Percentiles rank a stretch among this genome's conserved stretches.
Evolutionary conservation across 2,329 filamentous ascomycete genomes (phyloP).

Genomic region (Nemania sp.): DNA sequence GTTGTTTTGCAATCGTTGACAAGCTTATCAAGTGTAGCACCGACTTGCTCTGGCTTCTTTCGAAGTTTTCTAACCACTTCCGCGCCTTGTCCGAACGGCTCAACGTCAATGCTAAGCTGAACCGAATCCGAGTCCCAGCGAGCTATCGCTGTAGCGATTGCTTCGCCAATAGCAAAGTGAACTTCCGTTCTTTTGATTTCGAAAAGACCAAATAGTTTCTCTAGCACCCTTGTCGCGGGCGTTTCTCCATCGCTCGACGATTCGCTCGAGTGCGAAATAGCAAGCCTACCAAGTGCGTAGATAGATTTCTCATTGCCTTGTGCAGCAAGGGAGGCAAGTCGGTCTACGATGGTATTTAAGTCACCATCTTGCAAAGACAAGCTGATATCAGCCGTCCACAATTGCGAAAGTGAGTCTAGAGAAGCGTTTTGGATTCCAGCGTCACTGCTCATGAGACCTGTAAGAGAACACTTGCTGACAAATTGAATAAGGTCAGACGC

Average conservation of each 20-base stretch:
- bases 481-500: slow-evolving; percentile 45
- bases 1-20: slow-evolving; percentile 82
- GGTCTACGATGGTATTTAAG: slow-evolving; percentile 72
- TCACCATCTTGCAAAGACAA: slow-evolving; percentile 50
- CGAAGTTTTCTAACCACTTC: slow-evolving; percentile 49
- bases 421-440: slow-evolving; percentile 45
- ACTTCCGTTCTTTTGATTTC: slow-evolving; percentile 88
- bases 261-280: slow-evolving; percentile 64
- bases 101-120: slow-evolving; percentile 79
- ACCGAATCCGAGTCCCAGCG: slow-evolving; percentile 89
- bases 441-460: slow-evolving; percentile 40
- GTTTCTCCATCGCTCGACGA: slow-evolving; percentile 51
- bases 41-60: slow-evolving; percentile 59
- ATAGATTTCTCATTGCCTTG: slow-evolving; percentile 81
- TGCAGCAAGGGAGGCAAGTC: slow-evolving; percentile 74
- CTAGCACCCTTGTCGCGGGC: slow-evolving; percentile 68
- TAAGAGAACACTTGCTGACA: slow-evolving; percentile 38
- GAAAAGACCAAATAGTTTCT: slow-evolving; percentile 79
- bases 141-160: slow-evolving; percentile 79
- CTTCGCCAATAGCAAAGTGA: slow-evolving; percentile 91
- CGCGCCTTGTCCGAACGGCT: slow-evolving; percentile 59
- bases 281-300: slow-evolving; percentile 80
- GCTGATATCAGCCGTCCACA: slow-evolving; percentile 51
- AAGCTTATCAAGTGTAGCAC: slow-evolving; percentile 75
- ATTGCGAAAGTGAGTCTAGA: slow-evolving; percentile 49